Evolutionary conservation across 352 stramenopile species (phyloP), one percentile per base, ranked within the genome.

Genomic region (Pythium phragmiticola): DNA sequence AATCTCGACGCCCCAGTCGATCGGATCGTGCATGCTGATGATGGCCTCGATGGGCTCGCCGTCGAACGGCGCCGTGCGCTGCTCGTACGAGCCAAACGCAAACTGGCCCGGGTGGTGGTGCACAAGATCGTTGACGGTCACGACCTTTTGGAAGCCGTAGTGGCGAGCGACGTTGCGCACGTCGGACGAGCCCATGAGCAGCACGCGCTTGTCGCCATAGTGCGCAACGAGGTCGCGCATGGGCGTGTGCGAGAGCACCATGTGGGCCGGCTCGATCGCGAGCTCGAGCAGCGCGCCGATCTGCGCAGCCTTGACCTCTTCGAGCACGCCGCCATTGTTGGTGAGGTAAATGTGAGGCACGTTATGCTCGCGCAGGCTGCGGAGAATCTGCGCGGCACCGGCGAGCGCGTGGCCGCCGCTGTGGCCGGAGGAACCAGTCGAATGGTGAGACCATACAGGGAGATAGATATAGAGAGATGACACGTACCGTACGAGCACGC

Each of bases 291-390:
- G 62, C 3, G 79, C 66, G 39, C 83, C 85, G 13, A 97, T 65
- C 17, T 84, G 88, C 33, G 72, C 65, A 23, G 90, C 87, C 73
- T 97, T 97, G 26, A 79, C 71, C 16, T 81, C 73, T 62, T 97
- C 90, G 65, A 94, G 84, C 65, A 87, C 94, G 14, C 63, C 63
- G 49, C 63, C 63, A 23, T 69, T 69, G 53, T 97, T 97, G 13
- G 90, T 97, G 46, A 97, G 65, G 69, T 96, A 97, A 26, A 97
- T 88, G 59, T 95, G 88, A 17, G 89, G 89, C 21, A 97, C 82
- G 41, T 77, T 69, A 36, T 87, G 70, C 30, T 60, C 54, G 0
- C 78, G 68, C 30, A 96, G 72, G 21, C 78, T 89, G 46, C 84
- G 55, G 46, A 97, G 74, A 48, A 90, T 76, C 13, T 82, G 75